Percentiles rank a stretch among this genome's conserved stretches.
Evolutionary conservation across 2,329 filamentous ascomycete genomes (phyloP).

Genomic region (Dothistroma septosporum): DNA sequence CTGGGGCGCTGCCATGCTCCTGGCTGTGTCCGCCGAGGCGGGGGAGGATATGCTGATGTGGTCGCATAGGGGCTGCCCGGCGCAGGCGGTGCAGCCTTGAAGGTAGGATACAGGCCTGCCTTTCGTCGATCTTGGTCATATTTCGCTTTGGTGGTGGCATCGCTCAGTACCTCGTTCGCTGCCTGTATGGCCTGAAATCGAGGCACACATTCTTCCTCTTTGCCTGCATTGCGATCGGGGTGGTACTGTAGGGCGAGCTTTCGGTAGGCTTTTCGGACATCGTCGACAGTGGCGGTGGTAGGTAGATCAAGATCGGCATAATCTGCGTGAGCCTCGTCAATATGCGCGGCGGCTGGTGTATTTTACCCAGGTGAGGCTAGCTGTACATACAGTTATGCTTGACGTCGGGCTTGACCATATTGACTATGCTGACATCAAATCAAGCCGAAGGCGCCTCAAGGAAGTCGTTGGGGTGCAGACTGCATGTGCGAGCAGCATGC

Average conservation of each 20-base stretch:
- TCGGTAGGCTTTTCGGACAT: constrained; percentile 82
- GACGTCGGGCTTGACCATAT: constrained; percentile 36
- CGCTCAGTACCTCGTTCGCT: constrained; percentile 72
- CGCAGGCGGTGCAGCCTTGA: constrained; percentile 19
- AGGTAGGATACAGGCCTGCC: constrained; percentile 38
- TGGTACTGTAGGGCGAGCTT: constrained; percentile 83
- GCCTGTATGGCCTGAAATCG: constrained; percentile 85
- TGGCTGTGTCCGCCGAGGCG: constrained; percentile 42
- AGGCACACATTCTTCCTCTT: constrained; percentile 71
- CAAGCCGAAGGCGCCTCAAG: constrained; percentile 8
- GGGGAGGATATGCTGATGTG: constrained; percentile 41
- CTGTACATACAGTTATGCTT: constrained; percentile 27
- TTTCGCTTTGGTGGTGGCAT: constrained; percentile 54
- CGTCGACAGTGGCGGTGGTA: constrained; percentile 62
- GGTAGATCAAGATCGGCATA: constrained; percentile 73
- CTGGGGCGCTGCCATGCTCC: constrained; percentile 34
- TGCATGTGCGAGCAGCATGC: constrained; percentile 2
- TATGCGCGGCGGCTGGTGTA: neutral
- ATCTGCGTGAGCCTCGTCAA: constrained; percentile 20
- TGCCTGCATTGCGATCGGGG: constrained; percentile 82
- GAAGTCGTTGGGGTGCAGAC: constrained; percentile 6
- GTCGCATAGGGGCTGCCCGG: constrained; percentile 39
- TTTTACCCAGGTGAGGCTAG: neutral
- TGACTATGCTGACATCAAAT: constrained; percentile 18
- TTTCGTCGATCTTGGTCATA: constrained; percentile 61